phyloP scores from a whole-genome alignment of 2,329 filamentous ascomycete genomes.

The Cladorrhinum sp. region DNA sequence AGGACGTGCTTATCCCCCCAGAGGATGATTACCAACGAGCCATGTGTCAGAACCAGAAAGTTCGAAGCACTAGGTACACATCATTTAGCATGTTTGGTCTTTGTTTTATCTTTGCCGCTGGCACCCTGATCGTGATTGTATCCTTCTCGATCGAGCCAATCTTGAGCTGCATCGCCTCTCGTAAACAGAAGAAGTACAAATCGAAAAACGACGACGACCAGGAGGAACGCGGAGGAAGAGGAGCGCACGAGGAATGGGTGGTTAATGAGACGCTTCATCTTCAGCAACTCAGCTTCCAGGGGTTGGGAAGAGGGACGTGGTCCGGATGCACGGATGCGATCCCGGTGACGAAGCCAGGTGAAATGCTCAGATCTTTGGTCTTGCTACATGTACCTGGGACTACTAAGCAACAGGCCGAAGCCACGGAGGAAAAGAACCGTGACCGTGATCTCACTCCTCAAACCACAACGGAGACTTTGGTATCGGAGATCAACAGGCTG shows the following conservation, averaged over 20 bases:
- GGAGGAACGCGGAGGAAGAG: neutral
- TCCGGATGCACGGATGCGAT: neutral
- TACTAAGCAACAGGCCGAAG: neutral
- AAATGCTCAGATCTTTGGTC: neutral
- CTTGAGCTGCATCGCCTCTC: neutral
- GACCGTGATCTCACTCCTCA: neutral
- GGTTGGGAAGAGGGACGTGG: neutral
- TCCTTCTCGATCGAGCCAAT: neutral
- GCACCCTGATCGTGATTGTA: neutral
- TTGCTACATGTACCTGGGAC: neutral
- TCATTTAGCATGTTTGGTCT: conserved; percentile 9
- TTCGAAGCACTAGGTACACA: neutral
- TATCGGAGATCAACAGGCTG: too few species aligned
- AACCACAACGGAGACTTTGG: too few species aligned
- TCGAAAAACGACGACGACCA: neutral
- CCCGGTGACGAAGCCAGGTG: neutral
- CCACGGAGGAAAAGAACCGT: neutral
- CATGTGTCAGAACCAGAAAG: neutral
- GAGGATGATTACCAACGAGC: neutral
- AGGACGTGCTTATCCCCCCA: neutral
- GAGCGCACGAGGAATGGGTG: neutral
- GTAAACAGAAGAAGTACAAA: neutral
- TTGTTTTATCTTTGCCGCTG: neutral
- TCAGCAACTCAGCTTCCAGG: neutral
- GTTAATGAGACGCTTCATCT: neutral